Evolutionary conservation across 805 yeast genomes (phyloP).

Genomic region (Lipomyces spencermartinsiae): DNA sequence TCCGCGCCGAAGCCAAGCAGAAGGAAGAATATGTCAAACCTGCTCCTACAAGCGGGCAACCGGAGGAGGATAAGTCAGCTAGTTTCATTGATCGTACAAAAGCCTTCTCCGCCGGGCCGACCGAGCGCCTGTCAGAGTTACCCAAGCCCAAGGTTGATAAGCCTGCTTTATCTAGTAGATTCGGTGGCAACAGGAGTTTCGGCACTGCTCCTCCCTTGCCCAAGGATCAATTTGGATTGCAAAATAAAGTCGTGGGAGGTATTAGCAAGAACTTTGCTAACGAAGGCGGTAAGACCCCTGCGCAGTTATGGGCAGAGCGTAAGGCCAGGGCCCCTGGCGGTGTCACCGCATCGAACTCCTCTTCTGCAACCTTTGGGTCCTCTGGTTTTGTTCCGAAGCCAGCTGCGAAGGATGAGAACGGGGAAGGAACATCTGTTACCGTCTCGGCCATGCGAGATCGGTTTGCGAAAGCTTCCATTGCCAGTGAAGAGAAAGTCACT

Average conservation of each 20-base stretch:
- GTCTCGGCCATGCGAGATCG: slow-evolving; percentile 36
- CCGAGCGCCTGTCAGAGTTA: slow-evolving; percentile 62
- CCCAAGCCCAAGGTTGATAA: slow-evolving; percentile 65
- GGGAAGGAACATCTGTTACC: slow-evolving; percentile 32
- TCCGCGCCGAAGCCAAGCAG: slow-evolving; percentile 47
- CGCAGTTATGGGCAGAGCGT: slow-evolving; percentile 94
- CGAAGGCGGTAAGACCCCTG: slow-evolving; percentile 85
- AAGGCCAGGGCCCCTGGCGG: slow-evolving; percentile 56
- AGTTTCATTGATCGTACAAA: slow-evolving; percentile 44
- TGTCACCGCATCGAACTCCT: slow-evolving; percentile 36
- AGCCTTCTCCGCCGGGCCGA: slow-evolving; percentile 45
- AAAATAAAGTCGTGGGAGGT: slow-evolving; percentile 48
- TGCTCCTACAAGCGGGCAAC: slow-evolving; percentile 29
- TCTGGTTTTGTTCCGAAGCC: slow-evolving; percentile 40
- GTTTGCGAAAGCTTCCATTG: slow-evolving; percentile 36
- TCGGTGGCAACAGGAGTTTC: slow-evolving; percentile 41
- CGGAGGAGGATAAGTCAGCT: slow-evolving; percentile 42
- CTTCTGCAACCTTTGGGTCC: slow-evolving; percentile 22
- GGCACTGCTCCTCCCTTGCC: slow-evolving; percentile 50
- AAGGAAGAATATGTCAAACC: slow-evolving; percentile 19
- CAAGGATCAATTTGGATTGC: slow-evolving; percentile 52
- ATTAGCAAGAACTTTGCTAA: slow-evolving; percentile 65
- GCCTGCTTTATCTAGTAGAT: slow-evolving; percentile 52
- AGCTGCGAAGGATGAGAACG: slow-evolving; percentile 46
- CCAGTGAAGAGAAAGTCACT: slow-evolving; percentile 40